Evolutionary conservation across 1,139 yeast species (phyloP), one percentile per base, ranked within the genome.

Genomic region (Pichiaceae sp.): DNA sequence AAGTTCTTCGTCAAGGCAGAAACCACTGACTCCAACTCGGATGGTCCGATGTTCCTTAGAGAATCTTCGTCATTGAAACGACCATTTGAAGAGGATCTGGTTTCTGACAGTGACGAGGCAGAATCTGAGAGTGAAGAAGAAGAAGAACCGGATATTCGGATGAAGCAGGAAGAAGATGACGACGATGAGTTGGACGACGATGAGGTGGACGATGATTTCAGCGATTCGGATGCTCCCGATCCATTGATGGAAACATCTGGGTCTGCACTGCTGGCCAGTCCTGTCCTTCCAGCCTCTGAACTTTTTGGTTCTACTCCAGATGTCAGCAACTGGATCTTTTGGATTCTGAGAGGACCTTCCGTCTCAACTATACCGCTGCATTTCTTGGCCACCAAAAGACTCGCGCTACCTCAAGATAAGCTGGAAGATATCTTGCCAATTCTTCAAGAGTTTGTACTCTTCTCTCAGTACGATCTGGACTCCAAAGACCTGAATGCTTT

Each of bases 311-410:
- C 29, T 6, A 19, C 34, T 2, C 14, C 44, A 20, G 51, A 56
- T 30, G 52, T 53, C 27, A 57, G 55, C 18, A 78, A 76, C 46
- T 75, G 77, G 51, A 55, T 79, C 28, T 87, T 86, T 1, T 73
- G 80, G 52, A 64, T 80, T 16, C 53, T 80, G 29, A 58, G 87
- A 39, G 74, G 78, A 33, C 70, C 79, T 40, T 77, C 82, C 26
- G 63, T 78, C 0, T 63, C 68, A 28, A 70, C 81, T 0, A 72
- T 80, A 12, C 87, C 89, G 0, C 60, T 63, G 14, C 51, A 56
- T 12, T 76, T 72, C 43, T 56, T 74, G 29, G 47, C 64, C 33
- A 59, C 62, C 3, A 19, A 32, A 25, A 66, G 63, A 39, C 53
- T 57, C 1, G 28, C 21, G 1, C 31, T 60, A 5, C 14, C 46